Evolutionary conservation across 73 alveolate species (phyloP).

Genomic region (Durusdinium trenchii): DNA sequence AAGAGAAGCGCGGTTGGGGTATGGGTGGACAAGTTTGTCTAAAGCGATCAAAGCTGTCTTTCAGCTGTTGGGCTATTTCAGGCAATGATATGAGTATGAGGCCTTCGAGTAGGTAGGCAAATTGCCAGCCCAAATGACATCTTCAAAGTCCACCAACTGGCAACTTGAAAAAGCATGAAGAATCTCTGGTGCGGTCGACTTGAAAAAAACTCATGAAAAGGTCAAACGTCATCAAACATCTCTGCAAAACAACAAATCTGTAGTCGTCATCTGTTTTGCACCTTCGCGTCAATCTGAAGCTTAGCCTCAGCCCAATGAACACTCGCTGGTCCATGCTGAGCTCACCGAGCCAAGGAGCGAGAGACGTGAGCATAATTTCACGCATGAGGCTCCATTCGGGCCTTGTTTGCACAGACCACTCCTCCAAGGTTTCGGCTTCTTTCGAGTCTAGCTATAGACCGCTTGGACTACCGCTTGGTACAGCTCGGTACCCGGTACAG

Average conservation of each 20-base stretch:
- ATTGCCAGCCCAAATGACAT: constrained; percentile 82
- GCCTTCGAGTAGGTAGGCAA: constrained; percentile 91
- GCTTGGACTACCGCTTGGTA: no score
- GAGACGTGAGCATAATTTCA: constrained; percentile 68
- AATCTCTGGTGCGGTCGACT: background rate
- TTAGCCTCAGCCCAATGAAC: constrained; percentile 62
- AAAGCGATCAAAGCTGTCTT: background rate
- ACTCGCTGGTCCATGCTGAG: no score
- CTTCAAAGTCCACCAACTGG: constrained; percentile 78
- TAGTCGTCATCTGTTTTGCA: background rate
- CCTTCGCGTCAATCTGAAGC: constrained; percentile 94
- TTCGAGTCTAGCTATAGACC: no score
- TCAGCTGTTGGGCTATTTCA: background rate
- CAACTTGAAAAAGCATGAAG: background rate
- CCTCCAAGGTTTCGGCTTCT: no score
- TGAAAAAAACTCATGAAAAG: background rate
- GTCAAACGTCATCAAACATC: no score
- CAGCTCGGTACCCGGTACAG: background rate
- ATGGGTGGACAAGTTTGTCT: no score
- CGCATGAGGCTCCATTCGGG: constrained; percentile 90
- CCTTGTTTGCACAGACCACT: constrained; percentile 87
- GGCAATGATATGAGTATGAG: background rate
- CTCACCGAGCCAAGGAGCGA: constrained; percentile 12
- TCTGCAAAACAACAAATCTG: background rate
- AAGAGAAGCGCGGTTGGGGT: no score